A percentile compares a stretch with the other conserved stretches of the same genome.
Conservation (phyloP, 257 asterid genomes). For the Jaltomata sinuosa region DNA sequence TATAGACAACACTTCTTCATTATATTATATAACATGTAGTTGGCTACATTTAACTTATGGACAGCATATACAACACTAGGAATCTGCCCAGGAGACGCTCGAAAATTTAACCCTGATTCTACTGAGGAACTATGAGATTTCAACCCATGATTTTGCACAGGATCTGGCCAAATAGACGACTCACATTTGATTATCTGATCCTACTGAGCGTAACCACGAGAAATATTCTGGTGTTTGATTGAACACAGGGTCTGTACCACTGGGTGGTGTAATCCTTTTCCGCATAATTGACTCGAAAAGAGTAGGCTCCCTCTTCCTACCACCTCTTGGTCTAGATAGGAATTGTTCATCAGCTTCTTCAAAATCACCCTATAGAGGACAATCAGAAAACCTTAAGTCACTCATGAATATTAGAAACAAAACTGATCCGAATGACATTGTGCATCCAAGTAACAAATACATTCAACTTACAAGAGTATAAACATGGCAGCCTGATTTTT, state of each 20-base stretch:
- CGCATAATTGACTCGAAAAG: constrained; percentile 47
- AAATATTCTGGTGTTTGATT: constrained; percentile 18
- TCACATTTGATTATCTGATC: constrained; percentile 16
- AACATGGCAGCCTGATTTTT: constrained; percentile 59
- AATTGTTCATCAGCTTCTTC: constrained; percentile 64
- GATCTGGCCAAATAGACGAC: background rate
- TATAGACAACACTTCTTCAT: background rate
- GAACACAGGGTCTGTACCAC: constrained; percentile 32
- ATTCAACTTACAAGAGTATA: constrained; percentile 42
- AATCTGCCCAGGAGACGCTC: background rate
- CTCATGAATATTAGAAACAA: background rate
- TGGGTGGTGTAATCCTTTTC: constrained; percentile 59
- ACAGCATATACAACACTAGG: background rate
- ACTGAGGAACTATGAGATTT: background rate
- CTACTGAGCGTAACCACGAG: constrained; percentile 20
- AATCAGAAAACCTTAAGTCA: background rate
- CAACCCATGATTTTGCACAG: background rate
- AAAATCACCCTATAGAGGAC: constrained; percentile 59
- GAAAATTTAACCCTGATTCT: background rate
- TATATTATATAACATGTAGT: background rate
- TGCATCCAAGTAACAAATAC: background rate
- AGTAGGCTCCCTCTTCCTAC: constrained; percentile 16
- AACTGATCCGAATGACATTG: background rate
- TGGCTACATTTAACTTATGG: background rate
- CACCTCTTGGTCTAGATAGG: background rate